Evolutionary conservation across 2,329 filamentous ascomycete genomes (phyloP), one percentile per base, ranked within the genome.

Genomic region (Coccinonectria pachysandricola): DNA sequence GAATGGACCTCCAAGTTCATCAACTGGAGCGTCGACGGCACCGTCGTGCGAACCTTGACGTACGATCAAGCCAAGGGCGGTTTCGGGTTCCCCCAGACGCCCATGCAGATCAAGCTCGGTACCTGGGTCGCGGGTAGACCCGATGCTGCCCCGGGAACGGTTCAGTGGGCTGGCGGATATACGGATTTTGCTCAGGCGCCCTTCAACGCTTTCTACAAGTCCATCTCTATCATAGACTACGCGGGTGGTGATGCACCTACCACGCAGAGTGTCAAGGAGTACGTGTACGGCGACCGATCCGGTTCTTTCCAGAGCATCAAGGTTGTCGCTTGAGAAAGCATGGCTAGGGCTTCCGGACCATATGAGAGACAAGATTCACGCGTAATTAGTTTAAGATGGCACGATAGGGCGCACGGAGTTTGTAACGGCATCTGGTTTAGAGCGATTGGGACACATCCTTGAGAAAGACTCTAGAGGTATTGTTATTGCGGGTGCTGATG

Each of bases 101-200:
- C 79, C 26, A 76, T 78, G 71, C 70, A 75, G 51, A 50, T 83
- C 48, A 77, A 75, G 53, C 54, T 84, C 17, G 79, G 79, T 35
- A 68, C 70, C 39, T 82, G 78, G 76, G 67, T 71, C 20, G 71
- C 61, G 21, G 71, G 71, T 20, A 54, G 64, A 40, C 53, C 57
- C 24, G 53, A 58, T 30, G 79, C 84, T 39, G 49, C 70, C 10
- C 52, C 68, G 28, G 84, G 84, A 30, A 91, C 84, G 15, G 77
- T 86, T 33, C 34, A 63, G 28, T 79, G 75, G 75, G 71, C 74
- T 20, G 78, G 76, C 37, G 79, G 79, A 35, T 38, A 48, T 30
- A 56, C 62, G 36, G 55, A 64, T 40, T 65, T 60, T 45, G 43
- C 37, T 23, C 31, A 60, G 35, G 60, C 48, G 19, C 59, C 62